Conservation (phyloP, 257 asterid species). For the Solanum corneliomulleri region DNA sequence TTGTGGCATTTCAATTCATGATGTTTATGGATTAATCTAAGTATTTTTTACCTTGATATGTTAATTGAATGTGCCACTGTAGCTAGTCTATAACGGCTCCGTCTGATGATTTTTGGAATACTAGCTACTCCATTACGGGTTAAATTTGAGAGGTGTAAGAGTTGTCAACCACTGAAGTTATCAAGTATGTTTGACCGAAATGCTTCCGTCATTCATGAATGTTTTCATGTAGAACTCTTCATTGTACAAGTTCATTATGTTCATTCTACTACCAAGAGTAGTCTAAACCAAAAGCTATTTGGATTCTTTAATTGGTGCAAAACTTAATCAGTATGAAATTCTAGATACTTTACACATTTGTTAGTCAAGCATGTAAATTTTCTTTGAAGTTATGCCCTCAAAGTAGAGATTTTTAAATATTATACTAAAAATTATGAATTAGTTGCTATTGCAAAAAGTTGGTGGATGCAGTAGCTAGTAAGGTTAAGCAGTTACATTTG, state of each 20-base stretch:
- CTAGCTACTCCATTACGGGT: background rate
- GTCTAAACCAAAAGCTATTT: background rate
- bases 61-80: background rate
- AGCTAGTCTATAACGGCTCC: background rate
- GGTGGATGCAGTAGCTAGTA: background rate
- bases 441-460: background rate
- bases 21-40: background rate
- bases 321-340: background rate
- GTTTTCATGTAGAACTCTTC: background rate
- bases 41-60: background rate
- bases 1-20: background rate
- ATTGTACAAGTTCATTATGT: background rate
- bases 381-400: background rate
- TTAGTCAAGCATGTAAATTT: background rate
- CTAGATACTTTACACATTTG: background rate
- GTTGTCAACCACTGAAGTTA: background rate
- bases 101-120: background rate
- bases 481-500: background rate
- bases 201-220: background rate
- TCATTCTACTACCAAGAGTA: background rate
- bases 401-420: background rate
- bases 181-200: background rate
- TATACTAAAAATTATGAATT: background rate
- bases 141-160: background rate
- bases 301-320: background rate